Evolutionary conservation across 2,329 filamentous ascomycete genomes (phyloP), one percentile per base, ranked within the genome.

Genomic region (Fusarium nygamai): DNA sequence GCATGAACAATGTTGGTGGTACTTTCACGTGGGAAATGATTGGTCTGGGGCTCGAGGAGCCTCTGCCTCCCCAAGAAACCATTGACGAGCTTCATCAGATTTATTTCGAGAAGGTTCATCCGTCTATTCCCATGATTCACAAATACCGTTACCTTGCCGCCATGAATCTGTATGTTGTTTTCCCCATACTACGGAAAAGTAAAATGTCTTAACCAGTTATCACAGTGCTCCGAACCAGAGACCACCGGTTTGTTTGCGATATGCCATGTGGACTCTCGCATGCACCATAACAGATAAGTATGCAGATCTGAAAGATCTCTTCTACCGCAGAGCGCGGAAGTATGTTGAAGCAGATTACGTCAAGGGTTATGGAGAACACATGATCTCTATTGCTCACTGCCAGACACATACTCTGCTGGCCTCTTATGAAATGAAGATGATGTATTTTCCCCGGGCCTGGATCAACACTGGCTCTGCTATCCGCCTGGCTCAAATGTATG

Each of bases 401-500:
- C 96, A 99, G 81, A 91, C 94, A 3, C 97, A 97, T 88, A 86
- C 91, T 33, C 85, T 98, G 27, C 87, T 97, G 54, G 90, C 92
- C 11, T 91, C 89, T 1, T 98, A 97, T 78, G 96, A 99, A 82
- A 98, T 98, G 86, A 98, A 96, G 84, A 93, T 94, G 88, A 98
- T 98, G 94, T 97, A 95, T 82, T 98, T 98, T 77, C 96, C 96
- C 3, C 88, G 96, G 74, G 96, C 96, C 2, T 98, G 96, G 96
- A 91, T 98, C 85, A 98, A 94, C 76, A 92, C 94, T 6, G 96
- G 96, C 29, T 88, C 93, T 70, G 93, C 93, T 9, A 90, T 92
- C n/a, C 90, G 96, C 58, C 83, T 98, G 61, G 90, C 90, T 58
- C 92, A 97, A 79, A 98, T 98, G 96, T 91, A 81, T 81, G 88